Conservation (phyloP, 176 grass and related monocot genomes). For the Oryza meridionalis region DNA sequence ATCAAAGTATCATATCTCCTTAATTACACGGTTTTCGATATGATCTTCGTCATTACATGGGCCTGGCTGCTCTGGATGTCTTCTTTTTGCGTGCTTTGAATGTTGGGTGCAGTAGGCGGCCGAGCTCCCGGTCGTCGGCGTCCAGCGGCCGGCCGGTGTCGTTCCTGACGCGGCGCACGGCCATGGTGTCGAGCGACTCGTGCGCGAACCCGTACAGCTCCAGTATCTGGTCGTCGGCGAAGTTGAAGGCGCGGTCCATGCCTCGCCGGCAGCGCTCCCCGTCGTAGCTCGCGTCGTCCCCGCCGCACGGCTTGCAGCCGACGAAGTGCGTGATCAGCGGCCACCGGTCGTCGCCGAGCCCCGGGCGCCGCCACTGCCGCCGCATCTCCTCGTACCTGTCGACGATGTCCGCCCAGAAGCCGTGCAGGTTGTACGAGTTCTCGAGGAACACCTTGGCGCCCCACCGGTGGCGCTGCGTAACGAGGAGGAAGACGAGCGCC, state of each 20-base stretch:
- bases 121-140: slow-evolving; percentile 59
- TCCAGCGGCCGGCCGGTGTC: slow-evolving; percentile 61
- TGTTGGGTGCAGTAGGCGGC: slow-evolving; percentile 63
- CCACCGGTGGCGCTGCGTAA: slow-evolving; percentile 65
- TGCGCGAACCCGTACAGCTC: slow-evolving; percentile 82
- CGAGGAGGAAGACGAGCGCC: slow-evolving; percentile 81
- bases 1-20: background rate
- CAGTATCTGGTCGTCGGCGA: slow-evolving; percentile 89
- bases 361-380: slow-evolving; percentile 42
- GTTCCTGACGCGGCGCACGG: slow-evolving; percentile 61
- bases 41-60: background rate
- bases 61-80: slow-evolving; percentile 33
- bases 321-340: slow-evolving; percentile 99
- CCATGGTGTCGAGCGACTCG: slow-evolving; percentile 62
- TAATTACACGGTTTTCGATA: background rate
- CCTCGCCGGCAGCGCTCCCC: slow-evolving; percentile 49
- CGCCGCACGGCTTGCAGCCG: slow-evolving; percentile 85
- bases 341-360: slow-evolving; percentile 71
- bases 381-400: slow-evolving; percentile 79
- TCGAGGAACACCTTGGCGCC: slow-evolving; percentile 66
- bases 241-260: slow-evolving; percentile 88
- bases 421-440: slow-evolving; percentile 72
- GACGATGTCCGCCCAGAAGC: slow-evolving; percentile 71
- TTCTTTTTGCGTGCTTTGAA: slow-evolving; percentile 36
- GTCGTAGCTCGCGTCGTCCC: slow-evolving; percentile 54